Percentiles rank a stretch among this genome's conserved stretches.
These are phyloP conservation scores for Cyberlindnera amylophila DNA, from an alignment of 805 yeast genomes.

Conservation along the genomic window DNA sequence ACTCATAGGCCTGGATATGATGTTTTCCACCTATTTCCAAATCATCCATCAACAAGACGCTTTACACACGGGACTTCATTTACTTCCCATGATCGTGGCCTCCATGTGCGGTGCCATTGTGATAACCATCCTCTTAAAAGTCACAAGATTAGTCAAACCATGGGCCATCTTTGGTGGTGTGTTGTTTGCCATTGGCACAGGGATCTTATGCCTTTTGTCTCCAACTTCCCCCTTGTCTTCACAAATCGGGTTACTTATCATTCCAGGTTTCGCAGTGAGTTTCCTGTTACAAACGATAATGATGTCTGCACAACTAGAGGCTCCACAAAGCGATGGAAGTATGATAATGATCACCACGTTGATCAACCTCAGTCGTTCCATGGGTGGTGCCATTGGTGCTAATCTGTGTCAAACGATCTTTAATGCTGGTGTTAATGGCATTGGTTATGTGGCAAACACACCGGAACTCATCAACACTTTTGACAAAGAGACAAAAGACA, in stretches of 20 bases:
- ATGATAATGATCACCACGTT: conserved; percentile 45
- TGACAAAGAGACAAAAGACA: conserved; percentile 1
- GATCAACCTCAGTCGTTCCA: conserved; percentile 39
- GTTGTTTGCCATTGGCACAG: conserved; percentile 33
- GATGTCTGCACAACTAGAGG: conserved; percentile 39
- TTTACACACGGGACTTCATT: conserved; percentile 21
- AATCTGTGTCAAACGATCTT: conserved; percentile 41
- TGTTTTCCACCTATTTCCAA: conserved; percentile 47
- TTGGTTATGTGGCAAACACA: neutral
- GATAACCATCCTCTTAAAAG: conserved; percentile 30
- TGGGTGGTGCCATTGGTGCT: conserved; percentile 45
- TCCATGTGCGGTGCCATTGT: conserved; percentile 12
- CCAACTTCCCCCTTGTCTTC: conserved; percentile 27
- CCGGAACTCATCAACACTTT: neutral
- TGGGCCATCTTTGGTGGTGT: conserved; percentile 29
- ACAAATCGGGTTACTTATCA: conserved; percentile 35
- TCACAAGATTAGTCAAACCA: conserved; percentile 34
- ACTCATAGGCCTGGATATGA: conserved; percentile 29
- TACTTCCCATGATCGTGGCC: conserved; percentile 22
- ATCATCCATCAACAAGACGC: conserved; percentile 34
- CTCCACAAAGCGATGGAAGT: conserved; percentile 49
- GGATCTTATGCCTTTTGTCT: conserved; percentile 31
- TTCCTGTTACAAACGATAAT: conserved; percentile 30
- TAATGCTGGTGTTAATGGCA: conserved; percentile 22
- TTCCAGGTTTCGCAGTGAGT: conserved; percentile 37